Base-by-base conservation (phyloP, 1,139 yeast genomes). In the Torulaspora pretoriensis region DNA sequence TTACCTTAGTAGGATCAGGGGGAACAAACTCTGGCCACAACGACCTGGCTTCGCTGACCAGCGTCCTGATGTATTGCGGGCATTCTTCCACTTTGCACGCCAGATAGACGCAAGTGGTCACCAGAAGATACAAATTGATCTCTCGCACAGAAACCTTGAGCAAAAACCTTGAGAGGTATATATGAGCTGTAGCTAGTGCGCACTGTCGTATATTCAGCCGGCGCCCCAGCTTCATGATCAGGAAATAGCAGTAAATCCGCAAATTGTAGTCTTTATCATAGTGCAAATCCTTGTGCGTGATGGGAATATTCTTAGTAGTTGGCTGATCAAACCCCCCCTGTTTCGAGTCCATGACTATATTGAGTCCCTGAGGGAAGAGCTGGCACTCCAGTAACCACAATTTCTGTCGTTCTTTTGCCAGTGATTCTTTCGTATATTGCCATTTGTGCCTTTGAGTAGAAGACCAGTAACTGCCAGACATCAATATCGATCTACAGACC, bases 1-100 rank as follows among this genome's bases (percentile, higher is more conserved):
- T 97, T n/a, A 92, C 73, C 59, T 86, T 87, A 31, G 96, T 83
- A 17, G 90, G 79, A 62, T 92, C 98, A 46, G 86, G 89, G 0
- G 97, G 95, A 27, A 92, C 83, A 60, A 81, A 88, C 59, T 90
- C 97, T 0, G 97, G 97, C 97, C 98, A 92, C 39, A 88, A 67
- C 36, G 83, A 83, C 41, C 96, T 71, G 2, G 97, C 95, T 60
- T 92, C 97, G 24, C 81, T 74, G 17, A 87, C 78, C 10, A 92
- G 75, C 1, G 90, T 78, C 46, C 97, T 71, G 8, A 92, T 89
- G 61, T 92, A 97, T 61, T 86, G 95, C 1, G 98, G 97, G 56
- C 89, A 83, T 63, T 92, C 98, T 63, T 92, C 97, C 29, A 89
- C 84, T 61, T 92, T 92, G 68, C 96, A 85, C 0, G 97, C 92